Base-by-base conservation (phyloP, 177 flowering plant genomes). In the Vitis hybrid region DNA sequence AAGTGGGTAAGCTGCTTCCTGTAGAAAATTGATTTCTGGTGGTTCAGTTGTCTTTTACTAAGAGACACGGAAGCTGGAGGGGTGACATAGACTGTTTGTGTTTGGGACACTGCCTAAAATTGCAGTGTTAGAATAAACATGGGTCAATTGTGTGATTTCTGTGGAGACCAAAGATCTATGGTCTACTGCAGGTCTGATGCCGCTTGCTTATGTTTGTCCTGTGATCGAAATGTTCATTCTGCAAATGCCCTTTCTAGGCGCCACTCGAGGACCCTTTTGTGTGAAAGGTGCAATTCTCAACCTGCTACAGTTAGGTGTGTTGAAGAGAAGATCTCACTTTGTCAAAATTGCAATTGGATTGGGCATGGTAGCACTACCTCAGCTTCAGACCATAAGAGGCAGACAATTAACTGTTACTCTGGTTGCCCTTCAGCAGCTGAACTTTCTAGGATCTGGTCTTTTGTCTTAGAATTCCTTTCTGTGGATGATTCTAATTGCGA, bases 161-260 rank as follows among this genome's bases (percentile, higher is more conserved):
- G 99, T 78, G 90, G 90, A 76, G 89, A 85, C 51, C 90, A 90
- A 76, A 85, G 97, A 75, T 90, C 99, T 4, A 77, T 93, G 84
- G 91, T 96, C 4, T 89, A 90, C 70, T 96, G 99, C 76, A 80
- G 94, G 16, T 89, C 99, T n/a, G 99, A 96, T 86, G 86, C 91
- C 16, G 99, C 99, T 49, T 88, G 87, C 76, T 83, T 96, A 66
- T 96, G 99, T 76, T 79, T 96, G 72, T 89, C 97, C 14, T 96
- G 99, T 82, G 99, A 96, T 62, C 87, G 89, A 9, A 87, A 83
- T 69, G 97, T 96, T 50, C 99, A 96, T 69, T 92, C 97, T 61
- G 97, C 98, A 10, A 96, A 96, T 80, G 89, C 95, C 52, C 87
- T 96, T 48, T 89, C 99, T 13, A 82, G 71, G 76, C 98, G 99